Conservation (phyloP, 768 basidiomycete species). For the Clavaria fumosa region DNA sequence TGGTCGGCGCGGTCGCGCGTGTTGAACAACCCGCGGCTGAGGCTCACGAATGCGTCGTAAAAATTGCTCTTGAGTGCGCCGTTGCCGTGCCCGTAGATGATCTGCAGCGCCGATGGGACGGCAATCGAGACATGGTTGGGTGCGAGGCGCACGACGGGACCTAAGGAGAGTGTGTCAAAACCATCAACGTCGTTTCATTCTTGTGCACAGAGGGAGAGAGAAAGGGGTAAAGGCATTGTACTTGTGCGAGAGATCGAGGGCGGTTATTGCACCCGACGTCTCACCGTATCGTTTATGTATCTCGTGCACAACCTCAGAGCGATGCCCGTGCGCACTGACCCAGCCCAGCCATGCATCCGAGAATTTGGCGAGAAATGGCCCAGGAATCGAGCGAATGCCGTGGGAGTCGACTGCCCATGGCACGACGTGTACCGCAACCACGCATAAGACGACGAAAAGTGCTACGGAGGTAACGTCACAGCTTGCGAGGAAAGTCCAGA, state of each 20-base stretch:
- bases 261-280: no score
- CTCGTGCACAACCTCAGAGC: slow-evolving; percentile 59
- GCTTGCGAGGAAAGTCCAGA: slow-evolving; percentile 9
- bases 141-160: slow-evolving; percentile 52
- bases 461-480: slow-evolving; percentile 16
- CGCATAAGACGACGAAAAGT: slow-evolving; percentile 14
- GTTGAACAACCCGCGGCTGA: slow-evolving; percentile 60
- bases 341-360: slow-evolving; percentile 62
- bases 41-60: slow-evolving; percentile 68
- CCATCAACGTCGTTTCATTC: neutral
- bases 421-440: slow-evolving; percentile 25
- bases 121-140: slow-evolving; percentile 68
- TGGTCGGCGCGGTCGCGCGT: slow-evolving; percentile 67
- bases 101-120: slow-evolving; percentile 58
- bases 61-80: slow-evolving; percentile 72
- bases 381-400: slow-evolving; percentile 47
- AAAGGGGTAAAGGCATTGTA: no score
- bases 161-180: slow-evolving; percentile 18
- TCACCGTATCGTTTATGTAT: slow-evolving; percentile 62
- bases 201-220: no score
- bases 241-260: no score
- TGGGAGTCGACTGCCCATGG: slow-evolving; percentile 45
- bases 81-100: slow-evolving; percentile 71
- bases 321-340: slow-evolving; percentile 49
- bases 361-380: slow-evolving; percentile 56